Evolutionary conservation across 2,329 filamentous ascomycete species (phyloP).

Genomic region (Plectosphaerella plurivora): DNA sequence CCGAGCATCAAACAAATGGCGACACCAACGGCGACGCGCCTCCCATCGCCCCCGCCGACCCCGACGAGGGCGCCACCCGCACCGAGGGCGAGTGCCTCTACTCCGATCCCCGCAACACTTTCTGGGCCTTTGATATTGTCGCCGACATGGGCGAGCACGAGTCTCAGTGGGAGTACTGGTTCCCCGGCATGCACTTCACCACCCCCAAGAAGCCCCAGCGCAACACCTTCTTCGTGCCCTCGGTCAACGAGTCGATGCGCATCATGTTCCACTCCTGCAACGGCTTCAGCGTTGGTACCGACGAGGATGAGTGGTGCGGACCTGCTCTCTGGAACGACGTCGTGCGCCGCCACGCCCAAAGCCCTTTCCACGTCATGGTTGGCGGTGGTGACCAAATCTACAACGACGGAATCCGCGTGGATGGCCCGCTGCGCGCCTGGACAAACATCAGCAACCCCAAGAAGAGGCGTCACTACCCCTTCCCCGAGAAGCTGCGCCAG

Average conservation of each 20-base stretch:
- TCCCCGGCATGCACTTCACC: conserved; percentile 61
- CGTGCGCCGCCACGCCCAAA: conserved; percentile 69
- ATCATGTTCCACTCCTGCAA: conserved; percentile 99
- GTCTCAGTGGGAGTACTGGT: conserved; percentile 72
- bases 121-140: conserved; percentile 86
- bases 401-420: conserved; percentile 85
- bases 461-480: conserved; percentile 74
- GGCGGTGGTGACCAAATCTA: conserved; percentile 96
- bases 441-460: conserved; percentile 77
- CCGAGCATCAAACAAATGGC: conserved; percentile 15
- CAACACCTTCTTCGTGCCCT: conserved; percentile 83
- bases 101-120: conserved; percentile 68
- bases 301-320: conserved; percentile 81
- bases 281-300: conserved; percentile 85
- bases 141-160: conserved; percentile 70
- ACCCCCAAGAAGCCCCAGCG: conserved; percentile 48
- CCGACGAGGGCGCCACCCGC: conserved; percentile 2
- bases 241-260: conserved; percentile 82
- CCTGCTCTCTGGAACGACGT: conserved; percentile 96
- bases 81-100: conserved; percentile 57
- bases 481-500: conserved; percentile 72
- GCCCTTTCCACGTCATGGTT: conserved; percentile 92
- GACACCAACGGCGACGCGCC: conserved; percentile 9
- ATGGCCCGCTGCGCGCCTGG: conserved; percentile 79
- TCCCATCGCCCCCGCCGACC: conserved; percentile 1